Evolutionary conservation across 1,284 basidiomycete species (phyloP), one percentile per base, ranked within the genome.

Genomic region (Malassezia furfur): DNA sequence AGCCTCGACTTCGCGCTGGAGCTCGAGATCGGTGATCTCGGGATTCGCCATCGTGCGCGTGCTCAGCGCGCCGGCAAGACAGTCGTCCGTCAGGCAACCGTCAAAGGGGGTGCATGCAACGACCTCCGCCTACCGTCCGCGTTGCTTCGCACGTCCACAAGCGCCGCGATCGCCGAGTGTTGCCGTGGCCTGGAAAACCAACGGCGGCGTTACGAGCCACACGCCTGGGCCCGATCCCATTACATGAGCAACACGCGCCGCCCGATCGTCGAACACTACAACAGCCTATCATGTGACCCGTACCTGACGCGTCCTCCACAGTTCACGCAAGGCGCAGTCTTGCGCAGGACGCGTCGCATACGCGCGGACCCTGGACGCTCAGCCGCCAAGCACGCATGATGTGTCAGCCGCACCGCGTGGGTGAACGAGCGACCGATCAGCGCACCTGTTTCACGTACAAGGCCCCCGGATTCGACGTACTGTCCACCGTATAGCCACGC

Each of bases 1-100:
- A 41, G 65, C 68, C 48, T 70, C 68, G 9, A 74, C 70, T 50
- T 74, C 72, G 36, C 70, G 63, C 22, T 65, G 59, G 25, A 74
- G 60, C 57, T 74, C 72, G 34, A 46, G 38, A n/a, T 56, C 54
- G 19, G 21, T 56, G 6, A 51, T 38, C 19, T 46, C 41, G 19
- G 12, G 28, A 25, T 32, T 35, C 9, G 45, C 52, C 52, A 54
- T 54, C 30, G 43, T 45, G 43, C 32, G 43, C 36, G 25, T 28
- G 25, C 25, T 4, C 25, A 28, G 25, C 25, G 25, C 25, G 25
- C 25, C 25, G 25, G 25, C 25, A 28, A 28, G 25, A 28, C 25
- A 28, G 25, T 28, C 7, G 25, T 28, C 25, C 25, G 25, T 28
- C 25, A 28, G 25, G 25, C 25, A 28, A 28, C 25, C 25, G 25